Base-by-base conservation (phyloP, 805 yeast genomes). In the Yamadazyma insecticola region DNA sequence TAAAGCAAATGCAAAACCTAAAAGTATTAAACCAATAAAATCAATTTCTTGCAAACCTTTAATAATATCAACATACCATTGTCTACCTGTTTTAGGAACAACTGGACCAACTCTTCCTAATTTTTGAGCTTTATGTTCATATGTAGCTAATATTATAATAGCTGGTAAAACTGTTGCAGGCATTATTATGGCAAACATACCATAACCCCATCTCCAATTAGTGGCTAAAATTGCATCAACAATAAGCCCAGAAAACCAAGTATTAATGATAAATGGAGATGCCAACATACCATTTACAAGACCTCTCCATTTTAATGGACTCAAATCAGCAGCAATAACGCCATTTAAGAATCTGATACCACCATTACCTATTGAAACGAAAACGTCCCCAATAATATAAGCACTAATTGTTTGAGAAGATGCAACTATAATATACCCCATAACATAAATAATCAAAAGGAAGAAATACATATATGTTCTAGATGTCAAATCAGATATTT, bases 131-230 rank as follows among this genome's bases (percentile, higher is more conserved):
- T 47, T 43, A 23, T 45, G 47, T 30, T 64, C 69, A 34, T 51
- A 45, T 31, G 44, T 51, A 11, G 49, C 39, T 53, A 64, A 50
- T 17, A 59, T 35, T 4, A 31, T 14, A 19, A 60, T 39, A 10
- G 59, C 55, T 15, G 70, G 70, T 16, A 41, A 21, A 13, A 56
- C 37, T n/a, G 57, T 60, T 16, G 55, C 60, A 5, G 76, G 76
- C 40, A 60, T 53, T 17, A 71, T 58, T 22, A 70, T 57, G 16
- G 67, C 61, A 53, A 71, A 71, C 55, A 69, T 58, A 34, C 73
- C 74, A 40, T 63, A 69, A 21, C 75, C 78, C 70, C 72, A 66
- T 50, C 76, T 60, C 78, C 78, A 73, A 26, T 64, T 59, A 16
- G 39, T 41, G 23, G 40, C 37, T 10, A 54, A 41, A 14, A 68